Conservation (phyloP, 768 basidiomycete species). For the Kwoniella dejecticola region DNA sequence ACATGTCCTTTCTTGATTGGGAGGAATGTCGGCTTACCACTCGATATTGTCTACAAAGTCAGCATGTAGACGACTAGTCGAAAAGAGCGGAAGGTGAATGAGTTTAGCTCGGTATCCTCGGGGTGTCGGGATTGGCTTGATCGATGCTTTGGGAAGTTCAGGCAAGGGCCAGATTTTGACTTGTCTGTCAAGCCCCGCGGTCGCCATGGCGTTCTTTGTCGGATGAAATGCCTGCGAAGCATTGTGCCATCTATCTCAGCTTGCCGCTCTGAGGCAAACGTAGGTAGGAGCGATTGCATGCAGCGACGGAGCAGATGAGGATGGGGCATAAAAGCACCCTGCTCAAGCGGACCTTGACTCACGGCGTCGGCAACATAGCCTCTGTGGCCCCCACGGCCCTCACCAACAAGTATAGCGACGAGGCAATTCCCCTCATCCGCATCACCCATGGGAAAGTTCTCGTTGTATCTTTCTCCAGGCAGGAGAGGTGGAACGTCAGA, state of each 20-base stretch:
- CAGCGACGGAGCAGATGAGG: background rate
- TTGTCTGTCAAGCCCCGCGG: conserved; percentile 20
- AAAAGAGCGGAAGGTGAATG: conserved; percentile 27
- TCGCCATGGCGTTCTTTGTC: conserved; percentile 21
- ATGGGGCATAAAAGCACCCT: background rate
- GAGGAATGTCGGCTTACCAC: conserved; percentile 22
- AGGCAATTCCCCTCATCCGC: conserved; percentile 34
- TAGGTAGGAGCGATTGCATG: background rate
- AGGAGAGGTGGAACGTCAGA: background rate
- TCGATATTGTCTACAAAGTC: conserved; percentile 27
- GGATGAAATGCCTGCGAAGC: conserved; percentile 26
- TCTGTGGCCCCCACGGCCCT: conserved; percentile 30
- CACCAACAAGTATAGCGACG: conserved; percentile 28
- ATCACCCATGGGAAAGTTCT: conserved; percentile 34
- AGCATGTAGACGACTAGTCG: conserved; percentile 23
- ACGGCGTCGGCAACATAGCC: conserved; percentile 19
- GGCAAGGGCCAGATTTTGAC: conserved; percentile 38
- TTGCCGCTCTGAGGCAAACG: background rate
- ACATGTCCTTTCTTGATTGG: background rate
- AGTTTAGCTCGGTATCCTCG: conserved; percentile 29
- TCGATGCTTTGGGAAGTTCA: conserved; percentile 13
- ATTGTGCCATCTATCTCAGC: too few species aligned
- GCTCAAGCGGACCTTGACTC: background rate
- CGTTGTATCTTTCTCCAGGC: background rate
- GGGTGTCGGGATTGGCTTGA: conserved; percentile 3